Percentiles rank a stretch among this genome's conserved stretches.
Conservation (phyloP, 352 stramenopile species). For the Phytopythium aichiense region DNA sequence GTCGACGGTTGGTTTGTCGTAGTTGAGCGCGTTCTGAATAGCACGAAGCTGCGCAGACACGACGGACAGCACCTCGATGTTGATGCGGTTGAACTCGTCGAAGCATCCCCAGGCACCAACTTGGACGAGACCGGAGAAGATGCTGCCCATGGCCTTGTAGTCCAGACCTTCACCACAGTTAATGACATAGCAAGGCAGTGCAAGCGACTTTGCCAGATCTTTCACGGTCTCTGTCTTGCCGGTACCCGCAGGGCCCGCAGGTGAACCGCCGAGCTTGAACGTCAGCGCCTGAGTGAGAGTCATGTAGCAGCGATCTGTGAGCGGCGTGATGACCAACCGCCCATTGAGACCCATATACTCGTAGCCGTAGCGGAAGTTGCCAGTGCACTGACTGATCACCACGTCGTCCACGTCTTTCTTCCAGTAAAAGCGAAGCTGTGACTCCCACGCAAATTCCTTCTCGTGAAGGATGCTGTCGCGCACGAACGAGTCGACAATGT, state of each 20-base stretch:
- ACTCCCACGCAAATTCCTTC: constrained; percentile 90
- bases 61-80: constrained; percentile 84
- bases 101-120: constrained; percentile 86
- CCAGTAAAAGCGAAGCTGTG: constrained; percentile 90
- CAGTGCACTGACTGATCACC: constrained; percentile 90
- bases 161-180: constrained; percentile 91
- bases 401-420: constrained; percentile 88
- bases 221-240: constrained; percentile 94
- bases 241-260: constrained; percentile 86
- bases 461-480: constrained; percentile 87
- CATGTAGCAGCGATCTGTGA: constrained; percentile 94
- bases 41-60: constrained; percentile 86
- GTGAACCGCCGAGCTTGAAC: constrained; percentile 90
- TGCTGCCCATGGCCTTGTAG: constrained; percentile 91
- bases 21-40: constrained; percentile 93
- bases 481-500: constrained; percentile 90
- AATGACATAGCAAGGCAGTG: constrained; percentile 91
- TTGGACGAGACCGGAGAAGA: constrained; percentile 88
- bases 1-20: constrained; percentile 88
- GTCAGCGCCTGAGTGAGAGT: constrained; percentile 91
- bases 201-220: constrained; percentile 90
- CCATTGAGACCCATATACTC: constrained; percentile 94
- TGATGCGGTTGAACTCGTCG: constrained; percentile 88
- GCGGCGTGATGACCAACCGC: constrained; percentile 89
- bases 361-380: constrained; percentile 91